phyloP scores from a whole-genome alignment of 2,329 filamentous ascomycete species.

The Colletotrichum sp. region DNA sequence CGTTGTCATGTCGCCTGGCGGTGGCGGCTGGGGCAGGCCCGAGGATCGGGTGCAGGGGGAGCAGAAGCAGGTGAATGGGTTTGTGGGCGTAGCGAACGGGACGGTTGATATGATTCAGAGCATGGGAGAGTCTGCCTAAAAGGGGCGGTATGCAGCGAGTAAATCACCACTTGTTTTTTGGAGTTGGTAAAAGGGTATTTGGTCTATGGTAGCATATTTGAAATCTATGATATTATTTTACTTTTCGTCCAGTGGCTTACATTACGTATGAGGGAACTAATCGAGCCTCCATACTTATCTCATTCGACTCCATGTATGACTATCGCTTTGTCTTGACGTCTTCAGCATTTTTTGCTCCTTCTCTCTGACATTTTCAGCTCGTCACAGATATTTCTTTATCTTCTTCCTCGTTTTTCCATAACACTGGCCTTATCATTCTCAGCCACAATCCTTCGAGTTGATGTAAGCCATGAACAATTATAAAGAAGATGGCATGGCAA shows the following conservation, averaged over 20 bases:
- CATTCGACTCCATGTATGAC: background rate
- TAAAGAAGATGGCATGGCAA: background rate
- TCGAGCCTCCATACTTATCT: background rate
- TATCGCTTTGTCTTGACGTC: background rate
- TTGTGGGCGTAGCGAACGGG: conserved; percentile 11
- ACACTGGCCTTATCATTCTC: background rate
- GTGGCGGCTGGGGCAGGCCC: conserved; percentile 59
- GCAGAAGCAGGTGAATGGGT: background rate
- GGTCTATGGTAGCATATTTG: background rate
- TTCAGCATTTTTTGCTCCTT: background rate
- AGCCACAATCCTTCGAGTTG: background rate
- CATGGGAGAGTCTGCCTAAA: conserved; percentile 12
- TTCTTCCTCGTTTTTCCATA: background rate
- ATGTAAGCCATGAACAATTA: background rate
- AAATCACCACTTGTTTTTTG: background rate
- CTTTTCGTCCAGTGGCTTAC: background rate
- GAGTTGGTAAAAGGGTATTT: background rate
- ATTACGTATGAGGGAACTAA: background rate
- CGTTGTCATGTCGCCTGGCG: conserved; percentile 65
- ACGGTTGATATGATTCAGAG: conserved; percentile 17
- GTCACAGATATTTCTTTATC: accelerated
- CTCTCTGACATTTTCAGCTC: background rate
- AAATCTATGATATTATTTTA: background rate
- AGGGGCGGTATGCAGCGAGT: background rate
- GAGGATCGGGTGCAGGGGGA: background rate